Conservation (phyloP, 2,329 filamentous ascomycete species). For the Aspergillus ochraceoroseus region DNA sequence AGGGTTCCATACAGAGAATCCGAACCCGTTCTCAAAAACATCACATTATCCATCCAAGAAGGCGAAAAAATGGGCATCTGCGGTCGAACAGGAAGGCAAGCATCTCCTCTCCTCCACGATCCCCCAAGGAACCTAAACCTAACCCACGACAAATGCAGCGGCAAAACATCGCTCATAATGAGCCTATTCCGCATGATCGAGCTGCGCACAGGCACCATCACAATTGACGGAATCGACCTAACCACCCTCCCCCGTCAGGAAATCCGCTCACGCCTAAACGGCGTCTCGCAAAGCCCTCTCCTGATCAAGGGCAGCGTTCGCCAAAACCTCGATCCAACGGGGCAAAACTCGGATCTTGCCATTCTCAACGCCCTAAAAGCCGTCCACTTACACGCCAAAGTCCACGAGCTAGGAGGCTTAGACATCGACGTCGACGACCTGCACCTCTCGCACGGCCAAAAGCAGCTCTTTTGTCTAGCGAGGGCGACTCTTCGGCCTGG, state of each 20-base stretch:
- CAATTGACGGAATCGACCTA: conserved; percentile 43
- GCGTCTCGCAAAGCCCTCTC: conserved; percentile 44
- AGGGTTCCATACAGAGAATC: conserved; percentile 16
- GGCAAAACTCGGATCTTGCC: conserved; percentile 27
- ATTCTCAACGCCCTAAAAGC: conserved; percentile 38
- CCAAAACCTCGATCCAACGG: conserved; percentile 40
- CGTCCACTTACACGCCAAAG: conserved; percentile 36
- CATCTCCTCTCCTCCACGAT: neutral
- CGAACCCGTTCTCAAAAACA: conserved; percentile 42
- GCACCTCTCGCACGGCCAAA: conserved; percentile 55
- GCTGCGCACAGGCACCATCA: conserved; percentile 38
- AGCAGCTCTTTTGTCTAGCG: conserved; percentile 60
- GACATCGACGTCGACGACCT: conserved; percentile 46
- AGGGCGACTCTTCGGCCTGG: conserved; percentile 52
- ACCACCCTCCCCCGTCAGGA: conserved; percentile 36
- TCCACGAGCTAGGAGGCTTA: conserved; percentile 39
- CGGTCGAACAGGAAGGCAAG: conserved; percentile 39
- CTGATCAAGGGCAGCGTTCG: conserved; percentile 41
- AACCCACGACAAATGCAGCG: conserved; percentile 25
- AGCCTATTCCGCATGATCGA: conserved; percentile 44
- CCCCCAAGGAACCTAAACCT: neutral
- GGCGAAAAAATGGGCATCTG: conserved; percentile 43
- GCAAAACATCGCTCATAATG: conserved; percentile 43
- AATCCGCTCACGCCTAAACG: conserved; percentile 41
- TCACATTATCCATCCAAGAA: conserved; percentile 45